These are phyloP conservation scores for Boletus barrowsii DNA, from an alignment of 768 basidiomycete species.

Conservation along the genomic window DNA sequence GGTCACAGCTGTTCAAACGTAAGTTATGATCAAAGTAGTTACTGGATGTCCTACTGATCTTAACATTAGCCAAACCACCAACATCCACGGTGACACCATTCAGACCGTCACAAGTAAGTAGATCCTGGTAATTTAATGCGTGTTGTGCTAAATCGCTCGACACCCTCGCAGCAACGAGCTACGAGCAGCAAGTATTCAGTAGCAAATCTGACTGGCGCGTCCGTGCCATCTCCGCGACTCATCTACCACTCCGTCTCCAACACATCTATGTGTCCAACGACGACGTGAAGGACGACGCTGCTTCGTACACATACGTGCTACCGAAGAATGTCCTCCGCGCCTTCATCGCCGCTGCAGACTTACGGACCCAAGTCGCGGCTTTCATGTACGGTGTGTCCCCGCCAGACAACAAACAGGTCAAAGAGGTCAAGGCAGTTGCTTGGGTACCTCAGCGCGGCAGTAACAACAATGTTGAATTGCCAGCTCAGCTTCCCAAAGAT, in stretches of 20 bases:
- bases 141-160: not conserved
- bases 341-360: slow-evolving; percentile 89
- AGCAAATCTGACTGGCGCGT: slow-evolving; percentile 99
- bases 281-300: slow-evolving; percentile 97
- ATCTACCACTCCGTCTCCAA: slow-evolving; percentile 92
- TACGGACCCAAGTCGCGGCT: slow-evolving; percentile 94
- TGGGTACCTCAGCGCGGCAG: slow-evolving; percentile 98
- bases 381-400: slow-evolving; percentile 93
- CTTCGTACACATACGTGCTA: slow-evolving; percentile 90
- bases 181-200: slow-evolving; percentile 98
- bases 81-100: slow-evolving; percentile 94
- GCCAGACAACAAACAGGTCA: slow-evolving; percentile 95
- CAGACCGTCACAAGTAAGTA: slow-evolving; percentile 86
- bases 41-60: slow-evolving; percentile 2
- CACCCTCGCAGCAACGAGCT: slow-evolving; percentile 70
- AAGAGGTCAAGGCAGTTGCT: slow-evolving; percentile 97
- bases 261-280: slow-evolving; percentile 99
- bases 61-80: slow-evolving; percentile 77
- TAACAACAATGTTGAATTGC: slow-evolving; percentile 92
- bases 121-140: not conserved
- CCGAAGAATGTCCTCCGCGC: slow-evolving; percentile 96
- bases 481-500: slow-evolving; percentile 85
- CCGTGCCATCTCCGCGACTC: slow-evolving; percentile 95
- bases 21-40: slow-evolving; percentile 20
- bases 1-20: slow-evolving; percentile 94